A percentile compares a stretch with the other conserved stretches of the same genome.
These are phyloP conservation scores for Gomphus bonarii DNA, from an alignment of 1,284 basidiomycete genomes.

Conservation along the genomic window DNA sequence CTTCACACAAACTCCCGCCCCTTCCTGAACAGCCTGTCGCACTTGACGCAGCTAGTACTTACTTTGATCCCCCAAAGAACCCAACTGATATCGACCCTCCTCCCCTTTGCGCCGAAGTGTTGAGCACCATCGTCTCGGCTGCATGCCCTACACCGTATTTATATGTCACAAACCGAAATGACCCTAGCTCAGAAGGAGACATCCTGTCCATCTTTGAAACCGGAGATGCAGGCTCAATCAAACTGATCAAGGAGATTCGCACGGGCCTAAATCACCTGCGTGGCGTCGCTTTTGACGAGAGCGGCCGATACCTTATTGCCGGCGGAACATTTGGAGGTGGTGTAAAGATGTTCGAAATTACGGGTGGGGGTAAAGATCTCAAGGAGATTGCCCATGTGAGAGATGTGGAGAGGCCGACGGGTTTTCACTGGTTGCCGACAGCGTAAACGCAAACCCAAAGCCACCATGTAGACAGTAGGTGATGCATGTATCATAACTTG, in stretches of 20 bases:
- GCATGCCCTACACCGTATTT: conserved; percentile 38
- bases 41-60: conserved; percentile 33
- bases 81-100: conserved; percentile 21
- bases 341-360: conserved; percentile 24
- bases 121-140: conserved; percentile 36
- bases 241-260: conserved; percentile 19
- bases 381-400: conserved; percentile 26
- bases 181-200: conserved; percentile 50
- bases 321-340: conserved; percentile 23
- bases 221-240: conserved; percentile 19
- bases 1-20: conserved; percentile 40
- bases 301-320: conserved; percentile 20
- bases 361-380: conserved; percentile 19
- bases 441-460: not conserved
- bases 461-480: not conserved
- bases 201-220: conserved; percentile 44
- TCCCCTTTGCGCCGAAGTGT: conserved; percentile 49
- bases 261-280: conserved; percentile 24
- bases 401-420: conserved; percentile 30
- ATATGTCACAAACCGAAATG: conserved; percentile 56
- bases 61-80: conserved; percentile 29
- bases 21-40: conserved; percentile 25
- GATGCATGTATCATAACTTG: not conserved
- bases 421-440: conserved; percentile 32
- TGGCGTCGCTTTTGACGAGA: conserved; percentile 20